Evolutionary conservation across 2,329 filamentous ascomycete species (phyloP).

Genomic region (Monosporascus cannonballus): DNA sequence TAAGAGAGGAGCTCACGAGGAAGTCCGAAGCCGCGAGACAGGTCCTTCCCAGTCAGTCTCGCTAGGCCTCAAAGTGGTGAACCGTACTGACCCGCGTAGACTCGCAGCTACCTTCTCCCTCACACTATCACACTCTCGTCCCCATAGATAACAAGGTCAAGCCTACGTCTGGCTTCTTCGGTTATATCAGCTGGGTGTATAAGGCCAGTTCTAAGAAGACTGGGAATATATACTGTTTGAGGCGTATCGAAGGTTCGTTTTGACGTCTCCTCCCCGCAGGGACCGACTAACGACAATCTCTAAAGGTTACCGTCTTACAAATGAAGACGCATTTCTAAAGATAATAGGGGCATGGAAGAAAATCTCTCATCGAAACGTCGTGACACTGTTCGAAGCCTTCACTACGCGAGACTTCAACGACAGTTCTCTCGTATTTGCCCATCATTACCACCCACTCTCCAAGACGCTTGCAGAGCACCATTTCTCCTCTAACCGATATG

Average conservation of each 20-base stretch:
- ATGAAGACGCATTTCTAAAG: constrained; percentile 74
- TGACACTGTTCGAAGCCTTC: constrained; percentile 85
- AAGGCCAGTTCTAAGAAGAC: constrained; percentile 88
- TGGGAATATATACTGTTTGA: constrained; percentile 79
- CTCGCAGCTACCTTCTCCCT: constrained; percentile 67
- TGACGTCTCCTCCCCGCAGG: background rate
- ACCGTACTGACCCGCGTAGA: background rate
- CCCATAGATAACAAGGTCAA: constrained; percentile 78
- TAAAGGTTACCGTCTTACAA: constrained; percentile 74
- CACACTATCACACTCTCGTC: constrained; percentile 88
- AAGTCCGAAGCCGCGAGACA: constrained; percentile 82
- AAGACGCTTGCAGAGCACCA: constrained; percentile 86
- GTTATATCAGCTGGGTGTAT: constrained; percentile 89
- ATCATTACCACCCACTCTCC: constrained; percentile 85
- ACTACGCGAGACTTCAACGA: constrained; percentile 91
- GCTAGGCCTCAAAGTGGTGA: background rate
- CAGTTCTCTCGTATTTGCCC: constrained; percentile 89
- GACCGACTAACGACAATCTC: constrained; percentile 5
- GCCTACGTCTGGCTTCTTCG: constrained; percentile 73
- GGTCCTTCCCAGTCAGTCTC: constrained; percentile 64
- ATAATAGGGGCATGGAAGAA: constrained; percentile 86
- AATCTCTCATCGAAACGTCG: constrained; percentile 73
- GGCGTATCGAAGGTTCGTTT: constrained; percentile 68
- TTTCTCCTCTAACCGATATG: constrained; percentile 45
- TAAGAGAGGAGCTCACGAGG: constrained; percentile 83